These are phyloP conservation scores for Cordyceps javanica DNA, from an alignment of 2,329 filamentous ascomycete species.

Conservation along the genomic window DNA sequence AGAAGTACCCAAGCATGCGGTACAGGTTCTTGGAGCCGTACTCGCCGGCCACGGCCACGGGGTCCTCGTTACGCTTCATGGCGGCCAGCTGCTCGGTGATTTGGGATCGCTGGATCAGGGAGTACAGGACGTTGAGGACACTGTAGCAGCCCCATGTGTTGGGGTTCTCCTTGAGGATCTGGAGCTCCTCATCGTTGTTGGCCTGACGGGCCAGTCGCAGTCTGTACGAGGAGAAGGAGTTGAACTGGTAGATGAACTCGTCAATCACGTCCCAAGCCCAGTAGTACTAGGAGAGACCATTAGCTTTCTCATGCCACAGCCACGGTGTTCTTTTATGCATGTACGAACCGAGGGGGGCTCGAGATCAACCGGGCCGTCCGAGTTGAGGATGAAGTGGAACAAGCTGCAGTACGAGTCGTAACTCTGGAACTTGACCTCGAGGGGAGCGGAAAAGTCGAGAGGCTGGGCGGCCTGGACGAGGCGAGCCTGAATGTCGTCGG, in stretches of 20 bases:
- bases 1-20: conserved; percentile 98
- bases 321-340: background rate
- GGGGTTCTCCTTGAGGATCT: conserved; percentile 88
- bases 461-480: conserved; percentile 88
- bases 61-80: conserved; percentile 90
- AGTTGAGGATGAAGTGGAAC: conserved; percentile 99
- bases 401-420: conserved; percentile 99
- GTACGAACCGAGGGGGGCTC: conserved; percentile 86
- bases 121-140: conserved; percentile 98
- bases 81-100: conserved; percentile 96
- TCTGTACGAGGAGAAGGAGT: conserved; percentile 97
- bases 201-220: conserved; percentile 79
- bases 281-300: conserved; percentile 64
- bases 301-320: conserved; percentile 12
- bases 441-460: conserved; percentile 88
- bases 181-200: conserved; percentile 86
- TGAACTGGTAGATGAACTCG: conserved; percentile 99
- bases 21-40: conserved; percentile 93
- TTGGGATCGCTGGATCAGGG: conserved; percentile 94
- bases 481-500: conserved; percentile 89
- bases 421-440: conserved; percentile 96
- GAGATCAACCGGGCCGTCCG: conserved; percentile 94
- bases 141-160: conserved; percentile 99
- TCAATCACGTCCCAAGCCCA: conserved; percentile 99
- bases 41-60: conserved; percentile 80